Conservation (phyloP, 306 rosid genomes). For the Trichosanthes truncata region DNA sequence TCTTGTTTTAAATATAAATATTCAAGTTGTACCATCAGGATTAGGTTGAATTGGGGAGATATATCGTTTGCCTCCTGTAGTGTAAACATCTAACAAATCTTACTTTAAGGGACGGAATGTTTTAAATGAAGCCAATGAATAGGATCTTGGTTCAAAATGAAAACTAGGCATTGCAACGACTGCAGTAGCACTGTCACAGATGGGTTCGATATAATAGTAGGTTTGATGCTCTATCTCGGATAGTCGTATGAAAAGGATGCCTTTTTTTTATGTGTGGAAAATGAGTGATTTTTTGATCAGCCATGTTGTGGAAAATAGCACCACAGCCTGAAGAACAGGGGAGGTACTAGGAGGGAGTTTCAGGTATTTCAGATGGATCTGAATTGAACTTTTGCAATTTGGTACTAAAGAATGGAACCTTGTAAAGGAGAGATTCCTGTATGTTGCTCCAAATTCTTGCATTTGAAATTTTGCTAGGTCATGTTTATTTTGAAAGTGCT, state of each 20-base stretch:
- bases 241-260: neutral
- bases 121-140: neutral
- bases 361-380: neutral
- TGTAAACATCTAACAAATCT: neutral
- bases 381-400: neutral
- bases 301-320: no score
- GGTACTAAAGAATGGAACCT: neutral
- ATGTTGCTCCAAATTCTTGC: neutral
- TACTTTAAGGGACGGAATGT: neutral
- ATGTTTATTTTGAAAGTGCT: no score
- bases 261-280: no score
- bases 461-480: no score
- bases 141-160: neutral
- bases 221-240: neutral
- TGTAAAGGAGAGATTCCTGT: no score
- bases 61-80: neutral
- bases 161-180: neutral
- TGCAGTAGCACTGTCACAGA: neutral
- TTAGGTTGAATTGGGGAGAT: neutral
- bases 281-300: no score
- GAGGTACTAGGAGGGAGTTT: no score
- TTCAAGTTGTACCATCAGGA: neutral
- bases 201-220: no score
- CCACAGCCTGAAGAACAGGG: no score
- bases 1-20: neutral